Evolutionary conservation across 2,329 filamentous ascomycete species (phyloP).

Genomic region (Dryadomyces quercivorus): DNA sequence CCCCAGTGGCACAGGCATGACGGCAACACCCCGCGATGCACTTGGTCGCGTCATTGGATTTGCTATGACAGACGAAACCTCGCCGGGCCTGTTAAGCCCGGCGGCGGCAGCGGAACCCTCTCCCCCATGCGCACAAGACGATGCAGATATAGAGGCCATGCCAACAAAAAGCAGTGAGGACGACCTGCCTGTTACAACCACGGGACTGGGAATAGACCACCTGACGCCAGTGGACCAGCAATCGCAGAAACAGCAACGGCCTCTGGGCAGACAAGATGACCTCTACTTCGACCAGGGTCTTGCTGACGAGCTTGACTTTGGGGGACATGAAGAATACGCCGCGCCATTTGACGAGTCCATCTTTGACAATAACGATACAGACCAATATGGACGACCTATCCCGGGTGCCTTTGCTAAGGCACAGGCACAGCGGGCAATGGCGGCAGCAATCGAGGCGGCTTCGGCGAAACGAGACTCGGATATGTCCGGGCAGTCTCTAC

Average conservation of each 20-base stretch:
- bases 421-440: constrained; percentile 28
- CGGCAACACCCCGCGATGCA: constrained; percentile 42
- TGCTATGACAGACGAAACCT: constrained; percentile 36
- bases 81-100: constrained; percentile 17
- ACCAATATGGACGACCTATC: constrained; percentile 48
- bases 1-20: constrained; percentile 32
- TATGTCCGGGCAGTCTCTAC: constrained; percentile 22
- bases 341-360: constrained; percentile 59
- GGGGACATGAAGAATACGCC: constrained; percentile 38
- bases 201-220: background rate
- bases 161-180: background rate
- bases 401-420: constrained; percentile 45
- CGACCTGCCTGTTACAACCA: constrained; percentile 6
- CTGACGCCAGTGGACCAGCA: background rate
- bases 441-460: constrained; percentile 2
- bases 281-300: constrained; percentile 52
- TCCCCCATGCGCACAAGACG: background rate
- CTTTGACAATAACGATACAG: constrained; percentile 57
- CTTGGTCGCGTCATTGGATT: constrained; percentile 44
- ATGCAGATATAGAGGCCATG: background rate
- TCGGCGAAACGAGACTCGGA: constrained; percentile 32
- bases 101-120: constrained; percentile 10
- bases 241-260: background rate
- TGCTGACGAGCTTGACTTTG: constrained; percentile 30
- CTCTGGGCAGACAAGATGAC: constrained; percentile 37